Evolutionary conservation across 2,329 filamentous ascomycete genomes (phyloP), one percentile per base, ranked within the genome.

Genomic region (Nigrospora oryzae): DNA sequence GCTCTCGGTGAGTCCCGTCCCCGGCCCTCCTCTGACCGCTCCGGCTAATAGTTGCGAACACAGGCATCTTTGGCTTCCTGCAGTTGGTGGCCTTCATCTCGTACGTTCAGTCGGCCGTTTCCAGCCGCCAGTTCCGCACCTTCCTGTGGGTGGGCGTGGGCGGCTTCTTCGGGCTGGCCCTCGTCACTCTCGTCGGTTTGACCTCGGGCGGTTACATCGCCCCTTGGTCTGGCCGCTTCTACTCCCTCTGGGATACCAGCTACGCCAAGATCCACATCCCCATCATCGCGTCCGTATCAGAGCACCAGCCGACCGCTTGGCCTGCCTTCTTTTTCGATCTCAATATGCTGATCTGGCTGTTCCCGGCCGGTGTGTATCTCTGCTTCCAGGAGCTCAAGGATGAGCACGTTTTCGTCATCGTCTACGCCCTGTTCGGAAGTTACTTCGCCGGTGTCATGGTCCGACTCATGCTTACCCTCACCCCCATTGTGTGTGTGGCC

Each of bases 361-460:
- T 98, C 81, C 93, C 93, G 4, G 94, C 93, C 12, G 93, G 93
- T 67, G 89, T 98, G 46, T 98, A 97, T 71, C 83, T 98, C 69
- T 96, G 90, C 74, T 98, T 97, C 83, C 86, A 89, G 63, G 84
- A 85, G 51, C 80, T 98, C 47, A 84, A 81, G 56, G 94, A 98
- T 61, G 90, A 98, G 74, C 93, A 98, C 62, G 91, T 98, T 49
- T 98, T 98, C 61, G 80, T 98, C 56, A 86, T 98, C 58, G 94
- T 97, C 54, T 98, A 98, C 63, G 83, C 90, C n/a, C 81, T 98
- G 38, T 84, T 97, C 52, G 88, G 89, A 53, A 96, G 89, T 68
- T 98, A 98, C 74, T 98, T 98, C 60, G 89, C 94, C 19, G 93
- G 93, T 63, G 94, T 98, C 69, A 98, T 98, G 93, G 93, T 98